phyloP scores from a whole-genome alignment of 306 rosid species.

The Benincasa hispida region DNA sequence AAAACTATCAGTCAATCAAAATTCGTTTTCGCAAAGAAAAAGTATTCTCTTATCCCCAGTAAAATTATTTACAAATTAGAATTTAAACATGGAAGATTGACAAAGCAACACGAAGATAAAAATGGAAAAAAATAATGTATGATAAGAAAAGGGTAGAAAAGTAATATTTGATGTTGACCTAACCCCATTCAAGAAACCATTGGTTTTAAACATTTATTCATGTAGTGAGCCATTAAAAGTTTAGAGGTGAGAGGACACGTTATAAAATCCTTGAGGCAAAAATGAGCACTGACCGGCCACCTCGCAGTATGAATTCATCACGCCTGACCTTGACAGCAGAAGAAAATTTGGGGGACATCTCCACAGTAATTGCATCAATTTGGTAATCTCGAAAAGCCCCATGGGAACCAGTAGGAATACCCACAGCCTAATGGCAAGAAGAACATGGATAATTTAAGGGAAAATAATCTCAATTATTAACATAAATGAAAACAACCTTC shows the following conservation, averaged over 20 bases:
- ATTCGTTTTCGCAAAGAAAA: not conserved
- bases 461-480: not conserved
- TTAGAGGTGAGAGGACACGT: not conserved
- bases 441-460: conserved; percentile 6
- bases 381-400: conserved; percentile 98
- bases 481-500: not conserved
- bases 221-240: not conserved
- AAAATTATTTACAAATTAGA: not conserved
- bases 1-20: not conserved
- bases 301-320: conserved; percentile 56
- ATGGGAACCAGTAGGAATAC: conserved; percentile 87
- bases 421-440: conserved; percentile 56
- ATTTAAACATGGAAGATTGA: not conserved
- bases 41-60: not conserved
- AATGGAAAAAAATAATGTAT: not conserved
- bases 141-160: not conserved
- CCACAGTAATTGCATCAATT: conserved; percentile 88
- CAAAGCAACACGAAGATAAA: not conserved
- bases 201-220: not conserved
- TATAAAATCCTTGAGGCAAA: not conserved
- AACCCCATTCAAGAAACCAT: not conserved
- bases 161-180: not conserved
- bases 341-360: conserved; percentile 54
- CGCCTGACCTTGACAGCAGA: conserved; percentile 34
- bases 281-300: conserved; percentile 57